These are phyloP conservation scores for Guyanaporus albipodus DNA, from an alignment of 768 basidiomycete genomes.

Conservation along the genomic window DNA sequence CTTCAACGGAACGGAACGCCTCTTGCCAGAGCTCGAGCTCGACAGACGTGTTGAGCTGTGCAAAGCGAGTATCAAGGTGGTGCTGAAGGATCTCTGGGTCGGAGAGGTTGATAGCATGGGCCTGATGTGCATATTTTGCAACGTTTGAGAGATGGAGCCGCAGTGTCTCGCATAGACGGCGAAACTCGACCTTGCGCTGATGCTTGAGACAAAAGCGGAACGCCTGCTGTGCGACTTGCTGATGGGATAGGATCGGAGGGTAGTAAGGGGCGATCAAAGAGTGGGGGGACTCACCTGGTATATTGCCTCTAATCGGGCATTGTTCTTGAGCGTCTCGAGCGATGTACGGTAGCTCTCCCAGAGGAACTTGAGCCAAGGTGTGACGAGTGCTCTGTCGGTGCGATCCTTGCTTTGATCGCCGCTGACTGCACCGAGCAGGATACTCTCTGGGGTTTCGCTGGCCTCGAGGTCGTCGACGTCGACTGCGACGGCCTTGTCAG, in stretches of 20 bases:
- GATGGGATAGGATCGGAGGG: background rate
- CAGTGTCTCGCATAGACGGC: slow-evolving; percentile 92
- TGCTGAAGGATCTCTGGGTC: slow-evolving; percentile 94
- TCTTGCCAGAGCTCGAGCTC: slow-evolving; percentile 99
- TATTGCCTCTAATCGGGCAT: slow-evolving; percentile 84
- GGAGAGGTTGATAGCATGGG: slow-evolving; percentile 91
- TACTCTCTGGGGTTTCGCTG: slow-evolving; percentile 90
- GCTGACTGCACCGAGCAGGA: slow-evolving; percentile 85
- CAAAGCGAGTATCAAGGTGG: slow-evolving; percentile 95
- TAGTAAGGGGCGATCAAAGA: background rate
- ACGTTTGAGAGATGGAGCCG: slow-evolving; percentile 93
- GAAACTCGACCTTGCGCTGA: slow-evolving; percentile 94
- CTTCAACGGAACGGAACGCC: slow-evolving; percentile 96
- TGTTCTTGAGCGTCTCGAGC: slow-evolving; percentile 94
- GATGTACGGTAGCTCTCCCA: slow-evolving; percentile 98
- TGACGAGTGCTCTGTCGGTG: slow-evolving; percentile 91
- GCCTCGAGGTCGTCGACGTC: slow-evolving; percentile 96
- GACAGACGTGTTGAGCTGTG: slow-evolving; percentile 93
- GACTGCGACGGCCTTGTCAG: slow-evolving; percentile 66
- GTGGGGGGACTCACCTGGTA: slow-evolving; percentile 70
- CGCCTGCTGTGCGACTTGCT: slow-evolving; percentile 96
- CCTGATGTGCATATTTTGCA: slow-evolving; percentile 91
- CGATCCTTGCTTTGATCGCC: slow-evolving; percentile 90
- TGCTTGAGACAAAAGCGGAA: slow-evolving; percentile 96
- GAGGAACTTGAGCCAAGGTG: slow-evolving; percentile 97